Percentiles rank a stretch among this genome's conserved stretches.
Evolutionary conservation across 768 basidiomycete genomes (phyloP).

Genomic region (Xerocomellus amylosporus): DNA sequence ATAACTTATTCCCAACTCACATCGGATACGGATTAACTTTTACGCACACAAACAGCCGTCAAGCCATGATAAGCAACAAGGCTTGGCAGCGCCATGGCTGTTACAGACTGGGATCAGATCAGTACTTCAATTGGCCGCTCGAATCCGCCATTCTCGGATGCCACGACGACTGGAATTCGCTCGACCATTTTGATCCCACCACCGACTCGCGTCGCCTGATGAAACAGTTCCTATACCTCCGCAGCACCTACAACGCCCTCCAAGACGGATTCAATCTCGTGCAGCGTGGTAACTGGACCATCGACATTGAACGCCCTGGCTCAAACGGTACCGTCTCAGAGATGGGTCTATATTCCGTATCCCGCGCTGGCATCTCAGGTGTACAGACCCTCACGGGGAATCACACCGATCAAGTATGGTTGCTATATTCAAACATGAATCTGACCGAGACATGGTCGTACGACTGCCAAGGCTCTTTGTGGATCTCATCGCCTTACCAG

Average conservation of each 20-base stretch:
- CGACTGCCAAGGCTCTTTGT: constrained; percentile 53
- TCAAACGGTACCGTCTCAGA: constrained; percentile 80
- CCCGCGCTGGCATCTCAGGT: constrained; percentile 56
- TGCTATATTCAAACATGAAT: constrained; percentile 88
- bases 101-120: constrained; percentile 83
- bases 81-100: constrained; percentile 96
- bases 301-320: constrained; percentile 73
- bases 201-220: constrained; percentile 71
- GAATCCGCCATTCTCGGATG: constrained; percentile 79
- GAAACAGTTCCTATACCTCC: constrained; percentile 68
- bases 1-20: constrained; percentile 20
- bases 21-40: not conserved
- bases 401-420: constrained; percentile 70
- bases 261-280: constrained; percentile 89
- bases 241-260: constrained; percentile 63
- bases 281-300: constrained; percentile 83
- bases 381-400: constrained; percentile 63
- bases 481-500: constrained; percentile 80
- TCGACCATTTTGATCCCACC: constrained; percentile 95
- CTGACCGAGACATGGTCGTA: constrained; percentile 58
- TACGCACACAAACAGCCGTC: constrained; percentile 56
- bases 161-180: constrained; percentile 85
- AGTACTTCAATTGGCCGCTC: constrained; percentile 93
- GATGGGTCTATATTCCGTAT: constrained; percentile 84
- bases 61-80: constrained; percentile 79